Evolutionary conservation across 768 basidiomycete species (phyloP).

Genomic region (Panellus pusillus): DNA sequence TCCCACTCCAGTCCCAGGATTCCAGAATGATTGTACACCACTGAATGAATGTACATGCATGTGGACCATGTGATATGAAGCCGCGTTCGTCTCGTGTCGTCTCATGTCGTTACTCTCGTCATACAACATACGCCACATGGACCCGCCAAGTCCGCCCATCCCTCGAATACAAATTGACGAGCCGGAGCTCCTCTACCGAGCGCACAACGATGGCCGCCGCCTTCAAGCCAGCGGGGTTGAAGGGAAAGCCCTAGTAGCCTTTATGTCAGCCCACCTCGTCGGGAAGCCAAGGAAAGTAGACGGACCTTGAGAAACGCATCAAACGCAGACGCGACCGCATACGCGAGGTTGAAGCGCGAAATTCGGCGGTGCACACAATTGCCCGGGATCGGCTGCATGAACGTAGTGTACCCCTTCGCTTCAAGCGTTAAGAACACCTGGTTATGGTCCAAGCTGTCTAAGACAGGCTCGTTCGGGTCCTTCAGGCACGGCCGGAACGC

Average conservation of each 20-base stretch:
- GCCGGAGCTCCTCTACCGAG: constrained; percentile 14
- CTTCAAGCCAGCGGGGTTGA: constrained; percentile 17
- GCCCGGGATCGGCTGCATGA: constrained; percentile 14
- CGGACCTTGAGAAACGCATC: constrained; percentile 16
- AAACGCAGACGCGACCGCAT: constrained; percentile 14
- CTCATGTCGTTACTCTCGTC: not conserved
- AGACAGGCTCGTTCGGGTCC: constrained; percentile 17
- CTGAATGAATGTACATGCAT: too few relatives aligned
- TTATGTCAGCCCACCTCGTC: too few relatives aligned
- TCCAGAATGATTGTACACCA: too few relatives aligned
- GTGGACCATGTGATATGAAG: too few relatives aligned
- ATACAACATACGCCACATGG: constrained; percentile 19
- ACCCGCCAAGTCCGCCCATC: constrained; percentile 19
- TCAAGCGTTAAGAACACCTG: constrained; percentile 17
- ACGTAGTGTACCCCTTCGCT: constrained; percentile 20
- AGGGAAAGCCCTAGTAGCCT: constrained; percentile 6
- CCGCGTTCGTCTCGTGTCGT: too few relatives aligned
- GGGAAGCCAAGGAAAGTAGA: not conserved
- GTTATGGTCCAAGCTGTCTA: constrained; percentile 9
- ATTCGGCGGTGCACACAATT: constrained; percentile 18
- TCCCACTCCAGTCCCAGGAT: too few relatives aligned
- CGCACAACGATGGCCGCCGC: constrained; percentile 21
- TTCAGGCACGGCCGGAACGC: constrained; percentile 18
- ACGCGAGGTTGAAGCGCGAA: constrained; percentile 21
- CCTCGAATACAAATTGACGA: constrained; percentile 21